phyloP scores from a whole-genome alignment of 768 basidiomycete species.

The Mycena venus region DNA sequence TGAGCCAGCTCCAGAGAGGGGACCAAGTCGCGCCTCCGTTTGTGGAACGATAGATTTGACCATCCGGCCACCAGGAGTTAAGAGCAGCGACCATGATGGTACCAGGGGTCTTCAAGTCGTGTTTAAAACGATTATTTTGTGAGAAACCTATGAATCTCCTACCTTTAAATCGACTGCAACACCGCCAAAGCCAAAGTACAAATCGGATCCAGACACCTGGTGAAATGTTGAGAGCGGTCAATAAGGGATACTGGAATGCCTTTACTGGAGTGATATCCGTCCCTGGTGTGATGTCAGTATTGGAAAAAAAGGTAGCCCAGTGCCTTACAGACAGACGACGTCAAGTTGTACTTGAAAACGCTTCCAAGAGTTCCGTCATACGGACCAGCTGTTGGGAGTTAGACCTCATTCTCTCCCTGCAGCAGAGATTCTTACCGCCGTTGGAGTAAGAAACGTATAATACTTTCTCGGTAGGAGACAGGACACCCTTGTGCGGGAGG shows the following conservation, averaged over 20 bases:
- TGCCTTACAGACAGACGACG: conserved; percentile 59
- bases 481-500: conserved; percentile 76
- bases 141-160: no score
- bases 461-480: conserved; percentile 67
- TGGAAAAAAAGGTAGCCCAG: not conserved
- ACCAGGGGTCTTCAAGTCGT: conserved; percentile 70
- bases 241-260: not conserved
- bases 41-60: conserved; percentile 73
- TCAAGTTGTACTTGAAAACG: conserved; percentile 66
- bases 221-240: conserved; percentile 36
- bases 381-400: conserved; percentile 58
- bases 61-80: conserved; percentile 76
- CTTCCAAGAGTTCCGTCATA: conserved; percentile 70
- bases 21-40: conserved; percentile 73
- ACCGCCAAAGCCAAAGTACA: conserved; percentile 75
- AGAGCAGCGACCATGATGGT: conserved; percentile 79
- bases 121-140: no score
- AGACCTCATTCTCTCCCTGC: not conserved
- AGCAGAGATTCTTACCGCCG: conserved; percentile 43
- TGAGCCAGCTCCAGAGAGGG: conserved; percentile 67
- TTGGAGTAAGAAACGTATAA: conserved; percentile 75
- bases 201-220: conserved; percentile 55
- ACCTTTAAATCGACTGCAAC: conserved; percentile 72
- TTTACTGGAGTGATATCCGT: conserved; percentile 72
- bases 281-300: conserved; percentile 46